Conservation (phyloP, 495 filamentous ascomycete species). For the Hypoxylon trugodes region DNA sequence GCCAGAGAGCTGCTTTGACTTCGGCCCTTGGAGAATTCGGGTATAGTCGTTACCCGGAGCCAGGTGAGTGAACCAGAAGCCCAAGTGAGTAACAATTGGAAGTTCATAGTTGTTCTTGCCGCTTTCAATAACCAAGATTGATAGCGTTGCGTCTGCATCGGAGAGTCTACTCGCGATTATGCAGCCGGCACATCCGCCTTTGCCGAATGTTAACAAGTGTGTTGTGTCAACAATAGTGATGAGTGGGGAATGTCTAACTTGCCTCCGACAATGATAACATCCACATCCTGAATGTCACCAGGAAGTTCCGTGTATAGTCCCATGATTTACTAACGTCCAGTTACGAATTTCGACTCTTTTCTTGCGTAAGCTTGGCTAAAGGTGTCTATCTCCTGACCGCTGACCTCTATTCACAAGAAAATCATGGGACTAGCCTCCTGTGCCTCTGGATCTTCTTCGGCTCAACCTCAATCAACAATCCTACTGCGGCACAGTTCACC, state of each 20-base stretch:
- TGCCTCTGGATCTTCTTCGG: too few relatives aligned
- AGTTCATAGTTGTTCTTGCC: constrained; percentile 58
- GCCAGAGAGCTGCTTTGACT: constrained; percentile 51
- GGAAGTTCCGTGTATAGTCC: constrained; percentile 44
- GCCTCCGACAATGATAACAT: constrained; percentile 50
- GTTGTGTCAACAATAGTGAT: background rate
- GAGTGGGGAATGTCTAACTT: background rate
- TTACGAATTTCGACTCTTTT: too few relatives aligned
- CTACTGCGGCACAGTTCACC: too few relatives aligned
- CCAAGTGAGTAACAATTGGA: constrained; percentile 55
- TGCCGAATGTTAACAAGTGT: background rate
- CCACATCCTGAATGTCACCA: constrained; percentile 43
- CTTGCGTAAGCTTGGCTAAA: too few relatives aligned
- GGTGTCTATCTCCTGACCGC: too few relatives aligned
- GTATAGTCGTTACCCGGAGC: constrained; percentile 42
- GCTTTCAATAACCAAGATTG: constrained; percentile 61
- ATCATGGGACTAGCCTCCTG: too few relatives aligned
- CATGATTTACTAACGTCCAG: constrained; percentile 31
- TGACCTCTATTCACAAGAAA: too few relatives aligned
- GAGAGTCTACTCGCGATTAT: constrained; percentile 58
- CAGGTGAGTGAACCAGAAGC: constrained; percentile 45
- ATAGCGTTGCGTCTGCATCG: constrained; percentile 57
- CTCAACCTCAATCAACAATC: too few relatives aligned
- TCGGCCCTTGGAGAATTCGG: constrained; percentile 44
- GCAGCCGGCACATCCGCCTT: constrained; percentile 60